Percentiles rank a stretch among this genome's conserved stretches.
phyloP scores from a whole-genome alignment of 2,329 filamentous ascomycete species.

The Penicillium digitatum region DNA sequence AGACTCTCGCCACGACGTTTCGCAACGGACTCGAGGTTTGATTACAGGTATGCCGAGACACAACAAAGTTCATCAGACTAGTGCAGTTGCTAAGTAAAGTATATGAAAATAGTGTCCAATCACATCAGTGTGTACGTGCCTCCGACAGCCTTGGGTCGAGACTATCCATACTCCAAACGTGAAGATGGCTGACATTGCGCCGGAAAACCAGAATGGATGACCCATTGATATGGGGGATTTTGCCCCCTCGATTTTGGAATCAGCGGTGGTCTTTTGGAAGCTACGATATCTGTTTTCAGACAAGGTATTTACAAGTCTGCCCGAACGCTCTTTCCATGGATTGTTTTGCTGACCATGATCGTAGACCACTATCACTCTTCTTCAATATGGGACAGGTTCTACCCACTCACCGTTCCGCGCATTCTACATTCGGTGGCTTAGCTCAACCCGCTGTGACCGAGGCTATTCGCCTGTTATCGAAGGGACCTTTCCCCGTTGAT shows the following conservation, averaged over 20 bases:
- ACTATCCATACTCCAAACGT: slow-evolving; percentile 14
- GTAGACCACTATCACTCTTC: slow-evolving; percentile 67
- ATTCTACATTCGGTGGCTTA: slow-evolving; percentile 76
- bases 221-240: slow-evolving; percentile 85
- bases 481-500: slow-evolving; percentile 55
- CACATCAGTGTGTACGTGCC: slow-evolving; percentile 79
- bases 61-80: background rate
- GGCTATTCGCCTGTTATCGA: slow-evolving; percentile 75
- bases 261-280: slow-evolving; percentile 86
- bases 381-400: slow-evolving; percentile 87
- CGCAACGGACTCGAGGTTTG: slow-evolving; percentile 67
- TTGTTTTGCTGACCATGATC: slow-evolving; percentile 1
- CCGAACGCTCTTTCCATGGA: background rate
- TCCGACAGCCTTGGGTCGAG: slow-evolving; percentile 23
- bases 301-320: slow-evolving; percentile 55
- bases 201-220: slow-evolving; percentile 70
- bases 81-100: slow-evolving; percentile 3
- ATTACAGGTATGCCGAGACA: slow-evolving; percentile 64
- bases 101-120: slow-evolving; percentile 65
- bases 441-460: slow-evolving; percentile 87
- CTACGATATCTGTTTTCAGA: slow-evolving; percentile 92
- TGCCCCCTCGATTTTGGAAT: slow-evolving; percentile 72
- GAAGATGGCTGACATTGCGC: slow-evolving; percentile 28
- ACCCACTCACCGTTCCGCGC: slow-evolving; percentile 74
- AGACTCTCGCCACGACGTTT: slow-evolving; percentile 66